Percentiles rank a stretch among this genome's conserved stretches.
Evolutionary conservation across 768 basidiomycete species (phyloP).

Genomic region (Tephrocybe sp.): DNA sequence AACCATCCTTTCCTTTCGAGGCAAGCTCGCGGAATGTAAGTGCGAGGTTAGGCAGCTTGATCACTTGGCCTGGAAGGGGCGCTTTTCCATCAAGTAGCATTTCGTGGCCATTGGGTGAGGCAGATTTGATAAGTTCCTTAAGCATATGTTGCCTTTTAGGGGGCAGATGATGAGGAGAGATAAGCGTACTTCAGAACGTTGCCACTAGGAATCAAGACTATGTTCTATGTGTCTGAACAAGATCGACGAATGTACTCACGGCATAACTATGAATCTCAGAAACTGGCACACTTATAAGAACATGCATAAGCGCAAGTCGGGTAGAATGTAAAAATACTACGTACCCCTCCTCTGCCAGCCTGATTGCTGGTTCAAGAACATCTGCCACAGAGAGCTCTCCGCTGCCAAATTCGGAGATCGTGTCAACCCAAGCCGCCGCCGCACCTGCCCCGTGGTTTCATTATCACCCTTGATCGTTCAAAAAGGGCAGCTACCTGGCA

Average conservation of each 20-base stretch:
- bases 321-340: conserved; percentile 11
- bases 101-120: conserved; percentile 83
- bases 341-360: conserved; percentile 89
- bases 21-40: conserved; percentile 81
- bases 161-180: background rate
- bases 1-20: conserved; percentile 84
- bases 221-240: conserved; percentile 1
- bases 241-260: conserved; percentile 35
- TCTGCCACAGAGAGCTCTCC: conserved; percentile 65
- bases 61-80: conserved; percentile 83
- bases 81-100: conserved; percentile 86
- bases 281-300: conserved; percentile 66
- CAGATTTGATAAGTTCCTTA: conserved; percentile 69
- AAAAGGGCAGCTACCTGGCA: conserved; percentile 61
- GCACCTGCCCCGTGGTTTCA: conserved; percentile 51
- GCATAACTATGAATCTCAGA: conserved; percentile 74
- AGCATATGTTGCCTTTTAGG: conserved; percentile 4
- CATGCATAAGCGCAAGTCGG: background rate
- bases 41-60: conserved; percentile 80
- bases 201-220: conserved; percentile 41
- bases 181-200: conserved; percentile 52
- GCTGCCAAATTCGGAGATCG: conserved; percentile 79
- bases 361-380: conserved; percentile 85
- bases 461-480: background rate
- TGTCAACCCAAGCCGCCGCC: conserved; percentile 95